Evolutionary conservation across 2,329 filamentous ascomycete species (phyloP), one percentile per base, ranked within the genome.

Genomic region (Penicillium griseofulvum): DNA sequence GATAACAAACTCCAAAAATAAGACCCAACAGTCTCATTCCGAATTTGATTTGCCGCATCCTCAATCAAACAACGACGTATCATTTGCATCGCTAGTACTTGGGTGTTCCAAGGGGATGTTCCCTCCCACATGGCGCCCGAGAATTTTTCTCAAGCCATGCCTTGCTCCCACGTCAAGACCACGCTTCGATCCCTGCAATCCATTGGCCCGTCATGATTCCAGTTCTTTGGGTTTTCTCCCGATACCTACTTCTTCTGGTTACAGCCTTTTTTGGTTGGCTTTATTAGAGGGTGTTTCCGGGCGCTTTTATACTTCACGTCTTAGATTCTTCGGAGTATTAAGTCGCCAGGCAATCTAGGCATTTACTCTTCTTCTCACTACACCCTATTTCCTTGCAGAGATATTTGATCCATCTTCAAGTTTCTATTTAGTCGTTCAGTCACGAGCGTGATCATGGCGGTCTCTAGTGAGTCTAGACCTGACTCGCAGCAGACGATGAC

Each of bases 141-240:
- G 49, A 59, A 47, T 51, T 56, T 51, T 54, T 47, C 53, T 36
- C 54, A 52, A 12, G 52, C 60, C 58, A 64, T 58, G 61, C 59
- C 61, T 65, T 65, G 56, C 56, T 59, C 57, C 58, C 59, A 62
- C 56, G 59, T 56, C 57, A 34, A 49, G 53, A 39, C 57, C 60
- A 62, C 55, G 59, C 61, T 57, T 39, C 36, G 29, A 49, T 52
- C 41, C 41, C 53, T 54, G 41, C 45, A 46, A 55, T 16, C 47
- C 34, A 43, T 33, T n/a, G 38, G 39, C 22, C 36, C 29, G 28
- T 31, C 17, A 55, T 55, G 44, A 49, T n/a, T 29, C 29, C 34
- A 29, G 38, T 31, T 36, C 31, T 28, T 33, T 29, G 24, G 41
- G 5, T 41, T 49, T 52, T 57, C 59, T 62, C 57, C 53, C 44